phyloP scores from a whole-genome alignment of 768 basidiomycete species.

The Mycena galericulata region DNA sequence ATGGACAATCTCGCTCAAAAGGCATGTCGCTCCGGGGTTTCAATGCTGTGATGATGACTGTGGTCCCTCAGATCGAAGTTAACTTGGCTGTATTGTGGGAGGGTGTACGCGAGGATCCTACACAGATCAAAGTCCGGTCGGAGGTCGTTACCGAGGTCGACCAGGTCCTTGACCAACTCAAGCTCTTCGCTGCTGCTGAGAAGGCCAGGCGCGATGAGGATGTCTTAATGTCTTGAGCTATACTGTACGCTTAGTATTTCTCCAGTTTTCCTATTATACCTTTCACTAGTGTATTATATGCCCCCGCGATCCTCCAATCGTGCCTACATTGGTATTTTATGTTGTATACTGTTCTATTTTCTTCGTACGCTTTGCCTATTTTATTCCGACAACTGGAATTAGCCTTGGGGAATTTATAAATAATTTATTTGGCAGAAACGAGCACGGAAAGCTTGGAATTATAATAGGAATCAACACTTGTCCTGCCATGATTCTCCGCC shows the following conservation, averaged over 20 bases:
- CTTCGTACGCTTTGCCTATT: too few relatives aligned
- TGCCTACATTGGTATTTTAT: slow-evolving; percentile 1
- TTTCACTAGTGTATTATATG: slow-evolving; percentile 24
- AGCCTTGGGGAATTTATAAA: too few relatives aligned
- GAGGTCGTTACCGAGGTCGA: slow-evolving; percentile 52
- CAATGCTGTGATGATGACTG: slow-evolving; percentile 10
- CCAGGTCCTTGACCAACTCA: slow-evolving; percentile 56
- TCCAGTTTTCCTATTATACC: background rate
- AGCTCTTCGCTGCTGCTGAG: slow-evolving; percentile 58
- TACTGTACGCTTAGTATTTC: background rate
- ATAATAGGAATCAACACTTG: background rate
- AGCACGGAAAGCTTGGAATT: too few relatives aligned
- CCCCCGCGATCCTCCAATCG: background rate
- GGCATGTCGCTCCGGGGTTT: slow-evolving; percentile 46
- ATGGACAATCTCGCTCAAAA: slow-evolving; percentile 67
- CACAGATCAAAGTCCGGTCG: slow-evolving; percentile 55
- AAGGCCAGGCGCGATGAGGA: slow-evolving; percentile 32
- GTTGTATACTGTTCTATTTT: background rate
- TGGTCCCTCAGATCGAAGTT: slow-evolving; percentile 56
- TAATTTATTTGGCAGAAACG: too few relatives aligned
- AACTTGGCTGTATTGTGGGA: slow-evolving; percentile 73
- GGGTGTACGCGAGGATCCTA: slow-evolving; percentile 59
- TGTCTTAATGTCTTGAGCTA: slow-evolving; percentile 1
- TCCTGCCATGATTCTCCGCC: slow-evolving; percentile 19
- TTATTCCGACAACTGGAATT: too few relatives aligned